Percentiles rank a stretch among this genome's conserved stretches.
phyloP scores from a whole-genome alignment of 257 asterid genomes.

The Ophiorrhiza pumila region DNA sequence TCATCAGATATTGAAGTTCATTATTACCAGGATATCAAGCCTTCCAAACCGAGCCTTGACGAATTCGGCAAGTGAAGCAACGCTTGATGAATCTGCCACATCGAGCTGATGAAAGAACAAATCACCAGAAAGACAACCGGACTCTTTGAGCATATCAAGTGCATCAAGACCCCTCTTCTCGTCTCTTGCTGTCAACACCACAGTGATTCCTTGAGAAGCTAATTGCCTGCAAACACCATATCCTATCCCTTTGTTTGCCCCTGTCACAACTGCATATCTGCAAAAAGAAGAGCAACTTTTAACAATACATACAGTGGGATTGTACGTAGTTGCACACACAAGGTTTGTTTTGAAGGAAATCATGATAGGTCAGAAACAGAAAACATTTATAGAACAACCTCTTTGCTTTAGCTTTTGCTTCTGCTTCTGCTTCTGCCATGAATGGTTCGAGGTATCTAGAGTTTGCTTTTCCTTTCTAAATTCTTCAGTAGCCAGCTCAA shows the following conservation, averaged over 20 bases:
- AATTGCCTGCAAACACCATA: slow-evolving; percentile 37
- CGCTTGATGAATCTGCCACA: slow-evolving; percentile 33
- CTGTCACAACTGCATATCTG: slow-evolving; percentile 47
- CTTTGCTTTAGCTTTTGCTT: background rate
- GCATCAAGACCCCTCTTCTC: slow-evolving; percentile 42
- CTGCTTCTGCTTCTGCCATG: background rate
- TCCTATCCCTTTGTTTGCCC: slow-evolving; percentile 48
- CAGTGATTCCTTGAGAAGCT: slow-evolving; percentile 38
- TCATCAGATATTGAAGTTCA: background rate
- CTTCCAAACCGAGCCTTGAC: slow-evolving; percentile 33
- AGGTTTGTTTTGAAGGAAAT: too few relatives aligned
- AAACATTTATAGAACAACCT: background rate
- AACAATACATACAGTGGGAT: background rate
- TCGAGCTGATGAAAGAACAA: slow-evolving; percentile 52
- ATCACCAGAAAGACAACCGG: slow-evolving; percentile 17
- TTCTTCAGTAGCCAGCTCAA: too few relatives aligned
- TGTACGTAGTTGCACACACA: too few relatives aligned
- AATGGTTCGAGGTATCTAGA: background rate
- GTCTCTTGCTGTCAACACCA: slow-evolving; percentile 45
- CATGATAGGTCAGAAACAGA: too few relatives aligned
- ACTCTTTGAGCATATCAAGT: slow-evolving; percentile 27
- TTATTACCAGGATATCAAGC: slow-evolving; percentile 47
- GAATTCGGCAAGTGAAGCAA: slow-evolving; percentile 33
- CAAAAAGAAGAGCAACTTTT: background rate
- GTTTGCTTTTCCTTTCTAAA: background rate